Evolutionary conservation across 2,329 filamentous ascomycete species (phyloP), one percentile per base, ranked within the genome.

Genomic region (Biscogniauxia sp.): DNA sequence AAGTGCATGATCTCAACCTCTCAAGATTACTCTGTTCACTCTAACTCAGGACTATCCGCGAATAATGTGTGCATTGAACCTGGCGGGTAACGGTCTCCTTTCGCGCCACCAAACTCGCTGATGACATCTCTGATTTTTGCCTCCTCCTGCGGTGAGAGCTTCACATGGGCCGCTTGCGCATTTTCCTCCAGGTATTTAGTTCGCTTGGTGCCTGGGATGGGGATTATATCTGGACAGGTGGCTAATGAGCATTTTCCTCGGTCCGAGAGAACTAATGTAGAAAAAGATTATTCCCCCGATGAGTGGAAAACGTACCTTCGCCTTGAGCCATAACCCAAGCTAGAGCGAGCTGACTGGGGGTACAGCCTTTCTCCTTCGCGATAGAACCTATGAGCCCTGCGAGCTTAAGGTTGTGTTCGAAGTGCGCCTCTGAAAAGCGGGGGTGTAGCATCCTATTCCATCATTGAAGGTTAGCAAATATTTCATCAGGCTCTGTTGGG

Each of bases 311-410:
- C 64, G 60, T 57, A 66, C 77, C 76, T 5, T 77, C 73, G 5
- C 80, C 82, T 58, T 82, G 79, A 7, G 77, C 74, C 57, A 78
- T 66, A 6, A 84, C 74, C 84, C 84, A 88, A 1, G 80, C 82
- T 9, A 88, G 66, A 1, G 81, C 79, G 25, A 87, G 72, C 72
- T 87, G 83, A 3, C 77, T 76, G 1, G 79, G 69, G 0, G 82
- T 84, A 59, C 73, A 76, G 0, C 76, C 76, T 57, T 73, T 72
- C 58, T 72, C 63, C 54, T 68, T 67, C 1, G 70, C 69, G 26
- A 74, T 64, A 5, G 63, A 60, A 6, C 65, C 60, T 17, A 74
- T 55, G n/a, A 68, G 64, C 28, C 73, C 61, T 17, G 67, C 69
- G 20, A 74, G 54, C 53, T 74, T 63, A 37, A 77, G 57, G 67